phyloP scores from a whole-genome alignment of 495 filamentous ascomycete species.

The Penicillium antarcticum region DNA sequence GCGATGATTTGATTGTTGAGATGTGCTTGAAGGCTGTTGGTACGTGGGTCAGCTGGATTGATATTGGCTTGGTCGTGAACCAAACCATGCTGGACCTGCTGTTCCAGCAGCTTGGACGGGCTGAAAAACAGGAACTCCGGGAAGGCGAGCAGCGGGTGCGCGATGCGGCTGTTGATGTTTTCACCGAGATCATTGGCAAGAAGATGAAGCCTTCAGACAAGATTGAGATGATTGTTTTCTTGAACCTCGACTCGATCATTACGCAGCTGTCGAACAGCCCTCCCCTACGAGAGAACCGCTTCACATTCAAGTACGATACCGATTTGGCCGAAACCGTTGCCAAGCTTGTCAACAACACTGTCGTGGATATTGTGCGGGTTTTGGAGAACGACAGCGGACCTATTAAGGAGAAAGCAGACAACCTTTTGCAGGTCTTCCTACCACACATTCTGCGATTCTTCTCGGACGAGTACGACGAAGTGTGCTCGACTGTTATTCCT shows the following conservation, averaged over 20 bases:
- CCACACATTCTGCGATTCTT: slow-evolving; percentile 88
- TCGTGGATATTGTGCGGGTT: slow-evolving; percentile 79
- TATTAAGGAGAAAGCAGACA: slow-evolving; percentile 60
- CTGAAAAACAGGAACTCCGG: slow-evolving; percentile 45
- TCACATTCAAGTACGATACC: slow-evolving; percentile 82
- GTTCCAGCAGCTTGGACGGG: slow-evolving; percentile 71
- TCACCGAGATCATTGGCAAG: slow-evolving; percentile 94
- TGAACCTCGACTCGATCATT: slow-evolving; percentile 80
- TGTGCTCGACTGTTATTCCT: slow-evolving; percentile 91
- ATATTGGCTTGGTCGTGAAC: slow-evolving; percentile 89
- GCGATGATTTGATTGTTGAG: slow-evolving; percentile 72
- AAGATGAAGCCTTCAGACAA: slow-evolving; percentile 96
- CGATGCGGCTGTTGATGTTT: slow-evolving; percentile 84
- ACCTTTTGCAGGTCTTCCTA: slow-evolving; percentile 74
- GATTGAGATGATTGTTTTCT: slow-evolving; percentile 84
- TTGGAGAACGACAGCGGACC: slow-evolving; percentile 59
- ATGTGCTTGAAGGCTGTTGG: slow-evolving; percentile 84
- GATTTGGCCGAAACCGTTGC: slow-evolving; percentile 93
- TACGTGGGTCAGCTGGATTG: slow-evolving; percentile 97
- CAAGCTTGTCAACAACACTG: slow-evolving; percentile 89
- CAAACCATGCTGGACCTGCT: slow-evolving; percentile 78
- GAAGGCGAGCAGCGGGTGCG: slow-evolving; percentile 68
- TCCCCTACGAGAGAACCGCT: slow-evolving; percentile 69
- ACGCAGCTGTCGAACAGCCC: slow-evolving; percentile 77
- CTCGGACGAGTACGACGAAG: slow-evolving; percentile 95